Conservation (phyloP, 768 basidiomycete genomes). For the Pleurotus sapidus region DNA sequence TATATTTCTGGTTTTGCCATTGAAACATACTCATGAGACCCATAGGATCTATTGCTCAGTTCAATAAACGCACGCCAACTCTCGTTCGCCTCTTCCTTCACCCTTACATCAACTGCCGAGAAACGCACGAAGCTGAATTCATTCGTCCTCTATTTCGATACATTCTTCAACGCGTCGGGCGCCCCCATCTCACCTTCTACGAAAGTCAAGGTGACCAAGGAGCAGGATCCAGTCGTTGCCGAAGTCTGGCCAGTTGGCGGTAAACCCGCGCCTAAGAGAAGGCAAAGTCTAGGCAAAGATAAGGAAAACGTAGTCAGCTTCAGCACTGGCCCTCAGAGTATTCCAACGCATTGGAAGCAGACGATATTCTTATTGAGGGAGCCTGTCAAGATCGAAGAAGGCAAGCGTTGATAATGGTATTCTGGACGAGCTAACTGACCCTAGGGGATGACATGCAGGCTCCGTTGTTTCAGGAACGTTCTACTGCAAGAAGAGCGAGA, state of each 20-base stretch:
- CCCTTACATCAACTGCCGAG: conserved; percentile 59
- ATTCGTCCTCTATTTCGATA: conserved; percentile 92
- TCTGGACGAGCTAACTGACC: neutral
- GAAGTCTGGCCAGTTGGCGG: conserved; percentile 81
- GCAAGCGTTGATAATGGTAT: conserved; percentile 34
- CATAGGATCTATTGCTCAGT: conserved; percentile 73
- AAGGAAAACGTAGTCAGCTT: conserved; percentile 66
- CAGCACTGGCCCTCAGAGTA: conserved; percentile 86
- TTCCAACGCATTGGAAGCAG: conserved; percentile 96
- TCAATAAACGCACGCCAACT: conserved; percentile 67
- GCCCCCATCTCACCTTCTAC: conserved; percentile 49
- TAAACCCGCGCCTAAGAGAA: conserved; percentile 54
- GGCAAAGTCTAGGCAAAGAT: conserved; percentile 49
- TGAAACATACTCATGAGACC: neutral
- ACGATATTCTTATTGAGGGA: conserved; percentile 84
- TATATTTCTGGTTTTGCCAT: neutral
- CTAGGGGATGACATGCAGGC: conserved; percentile 38
- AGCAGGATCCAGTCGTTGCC: conserved; percentile 61
- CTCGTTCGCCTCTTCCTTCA: conserved; percentile 78
- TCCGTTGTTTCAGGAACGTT: conserved; percentile 77
- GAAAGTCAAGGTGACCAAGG: conserved; percentile 52
- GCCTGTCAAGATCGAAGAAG: conserved; percentile 73
- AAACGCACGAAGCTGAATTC: conserved; percentile 68
- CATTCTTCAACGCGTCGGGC: conserved; percentile 74
- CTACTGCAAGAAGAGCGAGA: conserved; percentile 73